Evolutionary conservation across 139 green algal genomes (phyloP).

Genomic region (Volvox africanus): DNA sequence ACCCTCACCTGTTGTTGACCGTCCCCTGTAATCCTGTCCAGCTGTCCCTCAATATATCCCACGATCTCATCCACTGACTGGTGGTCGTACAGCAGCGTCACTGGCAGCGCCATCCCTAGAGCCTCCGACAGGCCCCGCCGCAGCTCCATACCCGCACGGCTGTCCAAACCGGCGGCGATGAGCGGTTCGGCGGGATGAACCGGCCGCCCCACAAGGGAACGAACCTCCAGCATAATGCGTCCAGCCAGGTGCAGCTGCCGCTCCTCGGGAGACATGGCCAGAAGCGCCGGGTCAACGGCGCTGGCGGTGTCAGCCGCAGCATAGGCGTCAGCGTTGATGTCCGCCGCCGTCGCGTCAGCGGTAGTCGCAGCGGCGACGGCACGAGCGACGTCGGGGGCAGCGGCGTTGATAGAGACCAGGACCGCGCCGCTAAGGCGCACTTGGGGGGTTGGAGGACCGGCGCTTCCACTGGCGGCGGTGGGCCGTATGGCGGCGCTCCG

Average conservation of each 20-base stretch:
- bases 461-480: neutral
- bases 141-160: slow-evolving; percentile 75
- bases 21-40: neutral
- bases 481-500: neutral
- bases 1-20: neutral
- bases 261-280: slow-evolving; percentile 74
- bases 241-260: slow-evolving; percentile 74
- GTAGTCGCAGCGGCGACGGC: slow-evolving; percentile 32
- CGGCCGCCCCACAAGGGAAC: slow-evolving; percentile 68
- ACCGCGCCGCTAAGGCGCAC: slow-evolving; percentile 43
- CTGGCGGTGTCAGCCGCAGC: neutral
- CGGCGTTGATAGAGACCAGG: slow-evolving; percentile 48
- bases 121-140: slow-evolving; percentile 56
- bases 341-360: neutral
- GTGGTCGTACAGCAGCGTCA: slow-evolving; percentile 91
- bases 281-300: slow-evolving; percentile 52
- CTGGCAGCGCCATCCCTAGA: slow-evolving; percentile 72
- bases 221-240: slow-evolving; percentile 79
- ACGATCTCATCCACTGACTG: slow-evolving; percentile 76
- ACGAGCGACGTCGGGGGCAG: slow-evolving; percentile 1
- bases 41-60: slow-evolving; percentile 44
- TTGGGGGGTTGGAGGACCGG: neutral
- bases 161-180: slow-evolving; percentile 69
- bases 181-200: slow-evolving; percentile 79
- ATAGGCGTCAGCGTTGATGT: neutral